Base-by-base conservation (phyloP, 148 eudicot species). In the Spergularia marina region DNA sequence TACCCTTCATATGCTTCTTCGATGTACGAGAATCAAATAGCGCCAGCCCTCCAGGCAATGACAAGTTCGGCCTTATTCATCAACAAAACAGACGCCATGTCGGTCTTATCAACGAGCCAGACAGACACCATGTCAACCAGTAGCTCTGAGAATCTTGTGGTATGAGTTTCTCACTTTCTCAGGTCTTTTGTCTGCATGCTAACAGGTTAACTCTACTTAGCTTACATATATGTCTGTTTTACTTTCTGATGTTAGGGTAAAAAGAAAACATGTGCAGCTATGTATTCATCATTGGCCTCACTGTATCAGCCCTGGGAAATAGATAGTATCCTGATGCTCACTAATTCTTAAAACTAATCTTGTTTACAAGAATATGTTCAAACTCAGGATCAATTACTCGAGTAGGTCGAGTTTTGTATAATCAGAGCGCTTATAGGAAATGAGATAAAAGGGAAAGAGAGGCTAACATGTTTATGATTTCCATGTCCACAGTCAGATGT, bases 111-210 rank as follows among this genome's bases (percentile, higher is more conserved):
- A 60, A 47, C 8, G 61, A 71, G 54, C 40, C 60, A 51, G 69
- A 11, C 63, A 66, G 79, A 71, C 72, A 62, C 73, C 74, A 86
- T 82, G 82, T 78, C 81, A 67, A 86, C 71, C 66, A 71, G 72
- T 23, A 74, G 34, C 79, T 71, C 83, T 10, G 78, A 71, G 55
- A 73, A 80, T 65, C 30, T 65, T 65, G 20, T 61, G 86, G 89
- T 86, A 82, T 44, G 78, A 54, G 7, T 44, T 73, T 20, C 25
- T 63, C 52, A 39, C 57, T 44, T 73, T 20, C 25, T 63, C 52
- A 39, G 64, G n/a, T 25, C 10, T 13, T 7, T 62, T 15, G 49
- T 12, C 7, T 63, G 60, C 51, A 9, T 57, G 60, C 14, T 36
- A 12, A 23, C 47, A 16, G 23, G 53, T 65, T 59, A 71, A 30